Evolutionary conservation across 768 basidiomycete species (phyloP), one percentile per base, ranked within the genome.

Genomic region (Infundibulicybe gibba): DNA sequence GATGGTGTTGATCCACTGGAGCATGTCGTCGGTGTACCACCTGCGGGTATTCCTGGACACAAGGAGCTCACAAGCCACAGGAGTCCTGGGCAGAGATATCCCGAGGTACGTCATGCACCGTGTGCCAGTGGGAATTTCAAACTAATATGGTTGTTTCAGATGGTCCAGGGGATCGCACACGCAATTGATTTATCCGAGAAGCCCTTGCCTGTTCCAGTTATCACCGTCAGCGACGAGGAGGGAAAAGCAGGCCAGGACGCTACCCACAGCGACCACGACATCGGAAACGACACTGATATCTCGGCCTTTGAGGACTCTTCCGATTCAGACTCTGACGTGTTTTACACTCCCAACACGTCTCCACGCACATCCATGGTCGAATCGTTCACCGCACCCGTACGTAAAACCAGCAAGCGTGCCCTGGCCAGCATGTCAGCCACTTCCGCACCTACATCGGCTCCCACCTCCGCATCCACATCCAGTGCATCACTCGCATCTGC

Each of bases 291-390:
- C 35, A 52, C 53, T 45, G 61, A 65, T 53, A 42, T 61, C 62
- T 44, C 49, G 30, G 45, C 40, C 25, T 25, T 25, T 25, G 25
- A 25, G 8, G 25, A 25, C 8, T 25, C 25, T 8, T 25, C 25
- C 50, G 72, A 75, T 51, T 50, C 57, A 13, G 72, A 70, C 49
- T 63, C 66, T 32, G 79, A 79, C 54, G 66, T 75, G 19, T 87
- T 82, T 62, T 87, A 80, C 60, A 87, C 84, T 1, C 82, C 83
- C 14, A 66, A 70, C 49, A 66, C 76, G 11, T 77, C 80, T 5
- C 81, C 81, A 14, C 67, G 74, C 31, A 66, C 72, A 3, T 79
- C 79, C 5, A 66, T 74, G 58, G 62, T 38, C 65, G 10, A 69
- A 75, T 25, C 67, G 45, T 56, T 62, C 47, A 59, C 61, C 44